Base-by-base conservation (phyloP, 371 early-diverging fungal genomes). In the Funneliformis caledonium region DNA sequence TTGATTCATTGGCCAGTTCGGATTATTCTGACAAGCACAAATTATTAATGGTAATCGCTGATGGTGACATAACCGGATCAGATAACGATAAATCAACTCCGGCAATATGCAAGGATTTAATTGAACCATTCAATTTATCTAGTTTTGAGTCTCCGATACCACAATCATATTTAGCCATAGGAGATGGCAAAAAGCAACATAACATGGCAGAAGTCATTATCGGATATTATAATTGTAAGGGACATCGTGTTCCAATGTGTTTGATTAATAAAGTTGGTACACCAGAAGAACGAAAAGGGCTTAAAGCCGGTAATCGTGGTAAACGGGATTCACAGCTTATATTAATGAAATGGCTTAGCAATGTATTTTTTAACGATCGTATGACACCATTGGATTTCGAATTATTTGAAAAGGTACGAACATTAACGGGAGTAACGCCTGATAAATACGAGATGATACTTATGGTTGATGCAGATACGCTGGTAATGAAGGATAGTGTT, bases 271-370 rank as follows among this genome's bases (percentile, higher is more conserved):
- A 99, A 86, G 95, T 95, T 72, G 99, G 99, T 47, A 92, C 93
- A 0, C 91, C 92, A 2, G 88, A 89, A 4, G 97, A 98, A 81
- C 82, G 85, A 19, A 80, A 86, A 82, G 80, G 84, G 61, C 87
- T 92, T 76, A 95, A 95, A 82, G 94, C 97, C 9, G 97, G 97
- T n/a, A 98, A 99, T 83, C 91, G 99, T 80, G 99, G 99, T 82
- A 99, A 99, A 85, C 93, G 99, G 80, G 99, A 99, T 87, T 97
- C 97, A 31, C 99, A 99, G 86, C 93, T 99, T 68, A 92, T 99
- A 77, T 87, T 99, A 65, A 98, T 99, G 98, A 92, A 94, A 73
- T 99, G 98, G 88, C 91, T 98, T 82, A 91, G 92, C 82, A 94
- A 95, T 82, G 92, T 97, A 56, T 91, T 94, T 73, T 97, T 96